These are phyloP conservation scores for Trichoderma gracile DNA, from an alignment of 2,329 filamentous ascomycete genomes.

Conservation along the genomic window DNA sequence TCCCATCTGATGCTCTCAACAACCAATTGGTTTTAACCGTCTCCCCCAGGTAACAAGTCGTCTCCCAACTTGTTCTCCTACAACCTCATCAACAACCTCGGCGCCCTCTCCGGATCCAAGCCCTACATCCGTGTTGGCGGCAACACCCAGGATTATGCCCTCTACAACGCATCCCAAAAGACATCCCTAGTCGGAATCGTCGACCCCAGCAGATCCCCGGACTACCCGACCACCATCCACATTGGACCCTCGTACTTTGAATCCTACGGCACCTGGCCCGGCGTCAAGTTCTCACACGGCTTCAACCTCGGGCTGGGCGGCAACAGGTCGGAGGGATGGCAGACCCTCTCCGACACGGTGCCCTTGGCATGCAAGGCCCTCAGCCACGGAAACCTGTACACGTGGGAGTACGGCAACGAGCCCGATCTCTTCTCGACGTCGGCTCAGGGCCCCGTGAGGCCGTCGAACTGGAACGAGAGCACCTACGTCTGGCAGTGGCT, in stretches of 20 bases:
- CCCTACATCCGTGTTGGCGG: constrained; percentile 64
- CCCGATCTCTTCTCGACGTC: constrained; percentile 57
- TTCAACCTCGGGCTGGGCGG: constrained; percentile 59
- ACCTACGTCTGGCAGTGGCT: constrained; percentile 60
- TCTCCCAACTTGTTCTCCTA: constrained; percentile 61
- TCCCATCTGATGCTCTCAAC: not conserved
- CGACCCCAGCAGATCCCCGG: constrained; percentile 50
- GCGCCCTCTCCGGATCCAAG: constrained; percentile 54
- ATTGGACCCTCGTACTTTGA: constrained; percentile 65
- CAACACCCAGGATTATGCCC: constrained; percentile 66
- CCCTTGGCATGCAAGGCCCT: constrained; percentile 59
- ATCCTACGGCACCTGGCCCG: constrained; percentile 59
- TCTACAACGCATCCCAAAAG: constrained; percentile 56
- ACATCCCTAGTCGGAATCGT: constrained; percentile 55
- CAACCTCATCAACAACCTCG: constrained; percentile 59
- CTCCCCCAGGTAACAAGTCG: constrained; percentile 49
- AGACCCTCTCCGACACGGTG: constrained; percentile 55
- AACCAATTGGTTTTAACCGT: not conserved
- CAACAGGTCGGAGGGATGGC: constrained; percentile 53
- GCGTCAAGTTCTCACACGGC: constrained; percentile 59
- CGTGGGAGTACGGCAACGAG: constrained; percentile 59
- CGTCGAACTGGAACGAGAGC: constrained; percentile 53
- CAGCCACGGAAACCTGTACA: constrained; percentile 50
- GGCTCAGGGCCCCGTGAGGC: constrained; percentile 53
- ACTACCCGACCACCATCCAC: constrained; percentile 62